phyloP scores from a whole-genome alignment of 1,284 basidiomycete species.

The Rhodofomes roseus region DNA sequence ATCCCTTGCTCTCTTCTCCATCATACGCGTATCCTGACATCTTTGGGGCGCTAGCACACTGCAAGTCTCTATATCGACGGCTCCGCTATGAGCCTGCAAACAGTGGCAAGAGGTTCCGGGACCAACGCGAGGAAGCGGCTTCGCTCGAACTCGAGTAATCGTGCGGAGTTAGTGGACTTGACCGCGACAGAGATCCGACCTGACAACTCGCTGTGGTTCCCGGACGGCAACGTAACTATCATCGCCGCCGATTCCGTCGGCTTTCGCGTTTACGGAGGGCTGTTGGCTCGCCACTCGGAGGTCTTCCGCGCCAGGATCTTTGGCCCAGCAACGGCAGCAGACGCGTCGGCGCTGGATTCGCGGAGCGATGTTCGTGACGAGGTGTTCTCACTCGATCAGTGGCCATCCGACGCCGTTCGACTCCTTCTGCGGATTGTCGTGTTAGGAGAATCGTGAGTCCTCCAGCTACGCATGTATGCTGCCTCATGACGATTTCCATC shows the following conservation, averaged over 20 bases:
- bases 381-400: neutral
- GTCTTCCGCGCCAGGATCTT: neutral
- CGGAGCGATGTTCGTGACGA: neutral
- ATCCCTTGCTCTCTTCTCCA: no score
- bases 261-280: neutral
- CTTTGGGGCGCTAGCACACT: no score
- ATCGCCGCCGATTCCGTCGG: neutral
- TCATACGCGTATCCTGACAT: no score
- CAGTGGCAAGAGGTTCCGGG: no score
- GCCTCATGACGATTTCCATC: neutral
- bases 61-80: no score
- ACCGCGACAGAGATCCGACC: no score
- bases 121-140: no score
- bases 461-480: no score
- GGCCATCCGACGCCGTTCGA: neutral
- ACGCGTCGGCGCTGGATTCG: neutral
- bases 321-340: neutral
- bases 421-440: neutral
- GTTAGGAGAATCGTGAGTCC: neutral
- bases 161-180: no score
- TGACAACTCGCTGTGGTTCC: neutral
- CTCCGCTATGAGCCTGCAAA: no score
- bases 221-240: neutral
- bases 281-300: neutral
- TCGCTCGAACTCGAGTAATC: no score